These are phyloP conservation scores for Penicillium occitanis DNA, from an alignment of 2,329 filamentous ascomycete genomes.

Conservation along the genomic window DNA sequence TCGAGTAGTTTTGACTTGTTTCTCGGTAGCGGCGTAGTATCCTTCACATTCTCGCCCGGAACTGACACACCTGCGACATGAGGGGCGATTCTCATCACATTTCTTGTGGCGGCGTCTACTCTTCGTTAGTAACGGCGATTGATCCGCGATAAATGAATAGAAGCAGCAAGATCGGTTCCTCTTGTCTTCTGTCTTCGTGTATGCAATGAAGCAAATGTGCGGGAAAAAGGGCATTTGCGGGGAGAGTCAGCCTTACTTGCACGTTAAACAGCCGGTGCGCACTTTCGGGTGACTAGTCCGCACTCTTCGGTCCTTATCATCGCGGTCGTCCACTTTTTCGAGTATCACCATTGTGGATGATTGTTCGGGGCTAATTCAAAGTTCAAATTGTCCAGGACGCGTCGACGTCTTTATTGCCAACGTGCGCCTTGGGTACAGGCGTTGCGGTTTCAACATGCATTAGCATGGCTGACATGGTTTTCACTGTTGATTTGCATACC, in stretches of 20 bases:
- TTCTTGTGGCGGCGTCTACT: constrained; percentile 27
- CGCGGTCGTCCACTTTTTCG: neutral
- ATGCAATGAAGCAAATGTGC: neutral
- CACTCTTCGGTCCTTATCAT: neutral
- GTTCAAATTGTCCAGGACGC: neutral
- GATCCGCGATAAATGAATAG: neutral
- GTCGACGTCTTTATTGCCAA: neutral
- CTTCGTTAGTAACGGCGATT: neutral
- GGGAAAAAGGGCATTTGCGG: neutral
- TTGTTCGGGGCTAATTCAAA: neutral
- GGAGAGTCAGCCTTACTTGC: neutral
- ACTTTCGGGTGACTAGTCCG: neutral
- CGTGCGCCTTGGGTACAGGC: neutral
- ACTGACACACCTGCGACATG: constrained; percentile 28
- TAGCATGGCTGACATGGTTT: neutral
- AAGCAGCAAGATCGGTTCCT: neutral
- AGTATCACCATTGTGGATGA: neutral
- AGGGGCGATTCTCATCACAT: constrained; percentile 31
- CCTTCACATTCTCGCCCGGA: constrained; percentile 31
- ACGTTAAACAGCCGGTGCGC: neutral
- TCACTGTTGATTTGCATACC: neutral
- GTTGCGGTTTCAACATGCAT: neutral
- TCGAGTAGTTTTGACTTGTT: constrained; percentile 7
- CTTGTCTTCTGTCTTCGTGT: neutral
- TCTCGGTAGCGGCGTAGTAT: constrained; percentile 15